Evolutionary conservation across 106 monocot species (phyloP).

Genomic region (Ottelia alismoides): DNA sequence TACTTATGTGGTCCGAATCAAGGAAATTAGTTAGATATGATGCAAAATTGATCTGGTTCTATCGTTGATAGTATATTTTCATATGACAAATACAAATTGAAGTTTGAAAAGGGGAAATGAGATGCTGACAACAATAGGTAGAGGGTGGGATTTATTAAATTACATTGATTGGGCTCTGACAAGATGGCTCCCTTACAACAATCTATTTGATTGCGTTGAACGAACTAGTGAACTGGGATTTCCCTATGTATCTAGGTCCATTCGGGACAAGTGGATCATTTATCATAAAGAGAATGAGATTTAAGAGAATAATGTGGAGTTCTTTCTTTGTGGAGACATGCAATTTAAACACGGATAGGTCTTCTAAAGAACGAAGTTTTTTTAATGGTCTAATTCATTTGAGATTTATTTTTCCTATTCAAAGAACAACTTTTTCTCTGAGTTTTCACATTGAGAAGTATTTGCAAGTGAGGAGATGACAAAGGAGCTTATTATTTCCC

Average conservation of each 20-base stretch:
- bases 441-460: too few species aligned
- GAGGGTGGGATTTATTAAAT: constrained; percentile 15
- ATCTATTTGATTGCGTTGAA: constrained; percentile 6
- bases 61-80: background rate
- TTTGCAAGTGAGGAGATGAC: too few species aligned
- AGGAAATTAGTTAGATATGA: constrained; percentile 1
- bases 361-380: too few species aligned
- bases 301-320: background rate
- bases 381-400: too few species aligned
- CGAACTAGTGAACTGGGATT: constrained; percentile 1
- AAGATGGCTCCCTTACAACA: constrained; percentile 5
- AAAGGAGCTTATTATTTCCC: too few species aligned
- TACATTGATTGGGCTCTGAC: constrained; percentile 3
- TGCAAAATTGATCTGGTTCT: constrained; percentile 5
- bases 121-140: background rate
- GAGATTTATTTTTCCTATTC: too few species aligned
- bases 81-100: constrained; percentile 7
- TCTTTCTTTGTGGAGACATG: too few species aligned
- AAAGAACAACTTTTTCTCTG: too few species aligned
- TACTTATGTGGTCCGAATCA: background rate
- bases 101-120: constrained; percentile 5
- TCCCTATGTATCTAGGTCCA: constrained; percentile 1
- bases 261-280: background rate
- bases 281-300: constrained; percentile 1
- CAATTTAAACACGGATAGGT: too few species aligned